Evolutionary conservation across 352 stramenopile genomes (phyloP).

Genomic region (Thalassiosira sp.): DNA sequence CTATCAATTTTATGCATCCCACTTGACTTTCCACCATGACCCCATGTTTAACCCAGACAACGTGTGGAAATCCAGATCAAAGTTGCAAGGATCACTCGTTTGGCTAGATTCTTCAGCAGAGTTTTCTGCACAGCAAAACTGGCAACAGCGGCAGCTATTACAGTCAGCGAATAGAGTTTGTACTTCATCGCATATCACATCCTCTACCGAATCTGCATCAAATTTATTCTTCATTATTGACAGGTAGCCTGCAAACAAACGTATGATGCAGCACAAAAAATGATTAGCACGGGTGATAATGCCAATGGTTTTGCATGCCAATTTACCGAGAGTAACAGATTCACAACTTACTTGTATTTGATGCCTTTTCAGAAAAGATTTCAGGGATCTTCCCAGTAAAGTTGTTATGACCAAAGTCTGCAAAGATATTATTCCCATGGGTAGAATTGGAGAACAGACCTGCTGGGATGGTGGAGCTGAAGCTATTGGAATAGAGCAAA

Average conservation of each 20-base stretch:
- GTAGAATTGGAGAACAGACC: background rate
- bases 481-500: slow-evolving; percentile 24
- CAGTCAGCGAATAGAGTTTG: background rate
- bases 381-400: background rate
- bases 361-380: background rate
- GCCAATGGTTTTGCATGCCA: no score
- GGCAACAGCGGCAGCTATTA: background rate
- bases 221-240: slow-evolving; percentile 1
- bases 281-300: no score
- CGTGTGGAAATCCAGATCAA: slow-evolving; percentile 2
- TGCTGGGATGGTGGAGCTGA: slow-evolving; percentile 24
- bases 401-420: slow-evolving; percentile 9
- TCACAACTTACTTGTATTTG: slow-evolving; percentile 1
- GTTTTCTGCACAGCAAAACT: background rate
- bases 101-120: background rate
- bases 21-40: background rate
- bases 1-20: no score
- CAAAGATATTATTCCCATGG: background rate
- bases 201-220: slow-evolving; percentile 2
- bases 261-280: no score
- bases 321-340: no score
- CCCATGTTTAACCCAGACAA: background rate
- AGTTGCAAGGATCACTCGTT: background rate
- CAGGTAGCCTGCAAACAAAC: background rate
- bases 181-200: slow-evolving; percentile 1